These are phyloP conservation scores for Pseudogymnoascus sp. DNA, from an alignment of 2,329 filamentous ascomycete genomes.

Conservation along the genomic window DNA sequence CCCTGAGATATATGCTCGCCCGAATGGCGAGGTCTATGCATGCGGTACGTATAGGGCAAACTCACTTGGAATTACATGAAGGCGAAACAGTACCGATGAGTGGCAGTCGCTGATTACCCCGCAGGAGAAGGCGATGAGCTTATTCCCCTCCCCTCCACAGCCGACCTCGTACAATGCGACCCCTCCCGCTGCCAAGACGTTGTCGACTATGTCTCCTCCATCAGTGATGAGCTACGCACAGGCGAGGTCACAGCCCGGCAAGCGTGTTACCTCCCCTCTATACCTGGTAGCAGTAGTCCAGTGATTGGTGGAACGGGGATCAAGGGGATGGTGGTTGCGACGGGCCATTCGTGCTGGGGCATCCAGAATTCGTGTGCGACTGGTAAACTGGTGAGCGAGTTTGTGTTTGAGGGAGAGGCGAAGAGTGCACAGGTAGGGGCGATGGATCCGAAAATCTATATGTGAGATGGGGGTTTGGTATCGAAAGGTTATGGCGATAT, in stretches of 20 bases:
- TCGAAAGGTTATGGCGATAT: background rate
- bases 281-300: conserved; percentile 41
- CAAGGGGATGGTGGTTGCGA: conserved; percentile 68
- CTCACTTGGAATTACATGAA: background rate
- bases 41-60: conserved; percentile 51
- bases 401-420: conserved; percentile 60
- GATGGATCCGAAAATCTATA: background rate
- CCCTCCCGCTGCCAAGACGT: conserved; percentile 73
- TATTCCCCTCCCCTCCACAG: conserved; percentile 65
- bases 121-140: conserved; percentile 64
- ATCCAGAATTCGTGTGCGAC: conserved; percentile 90
- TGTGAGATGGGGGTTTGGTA: background rate
- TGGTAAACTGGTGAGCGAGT: conserved; percentile 70
- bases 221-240: conserved; percentile 57
- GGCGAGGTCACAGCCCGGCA: conserved; percentile 66
- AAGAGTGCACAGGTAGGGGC: background rate
- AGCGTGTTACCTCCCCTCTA: conserved; percentile 76
- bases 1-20: conserved; percentile 86
- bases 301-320: conserved; percentile 69
- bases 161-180: conserved; percentile 69
- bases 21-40: conserved; percentile 75
- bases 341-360: conserved; percentile 93
- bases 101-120: conserved; percentile 9
- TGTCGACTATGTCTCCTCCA: conserved; percentile 62
- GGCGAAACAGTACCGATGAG: background rate